Evolutionary conservation across 1,139 yeast genomes (phyloP).

Genomic region (Yamadazyma dendronema): DNA sequence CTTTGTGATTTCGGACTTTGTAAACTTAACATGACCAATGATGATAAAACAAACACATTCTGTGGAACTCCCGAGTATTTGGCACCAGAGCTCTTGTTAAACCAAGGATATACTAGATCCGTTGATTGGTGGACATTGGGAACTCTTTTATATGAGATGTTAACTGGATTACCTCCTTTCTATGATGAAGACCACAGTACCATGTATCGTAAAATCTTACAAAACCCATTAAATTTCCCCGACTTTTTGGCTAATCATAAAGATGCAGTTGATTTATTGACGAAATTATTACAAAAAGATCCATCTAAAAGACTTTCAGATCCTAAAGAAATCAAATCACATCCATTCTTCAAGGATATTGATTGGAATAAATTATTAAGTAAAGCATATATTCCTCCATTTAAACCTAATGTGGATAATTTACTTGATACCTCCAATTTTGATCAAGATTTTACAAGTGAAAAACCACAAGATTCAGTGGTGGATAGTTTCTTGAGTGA

Average conservation of each 20-base stretch:
- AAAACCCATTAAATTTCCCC: conserved; percentile 87
- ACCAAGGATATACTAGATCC: conserved; percentile 90
- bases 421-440: conserved; percentile 90
- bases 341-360: conserved; percentile 84
- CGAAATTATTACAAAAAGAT: conserved; percentile 78
- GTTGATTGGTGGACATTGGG: conserved; percentile 99
- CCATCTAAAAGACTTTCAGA: conserved; percentile 81
- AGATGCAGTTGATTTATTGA: conserved; percentile 81
- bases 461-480: conserved; percentile 92
- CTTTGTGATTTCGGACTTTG: conserved; percentile 96
- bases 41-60: conserved; percentile 88
- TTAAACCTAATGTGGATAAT: conserved; percentile 86
- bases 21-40: conserved; percentile 86
- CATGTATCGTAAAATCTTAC: conserved; percentile 91
- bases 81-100: conserved; percentile 89
- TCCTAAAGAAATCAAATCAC: conserved; percentile 80
- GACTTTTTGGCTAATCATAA: conserved; percentile 68
- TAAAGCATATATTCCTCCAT: conserved; percentile 94
- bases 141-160: conserved; percentile 88
- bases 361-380: conserved; percentile 85
- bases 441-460: conserved; percentile 89
- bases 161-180: conserved; percentile 94
- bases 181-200: conserved; percentile 92
- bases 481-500: conserved; percentile 89
- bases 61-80: conserved; percentile 97